phyloP scores from a whole-genome alignment of 129 eudicot genomes.

The Lactuca sativa region DNA sequence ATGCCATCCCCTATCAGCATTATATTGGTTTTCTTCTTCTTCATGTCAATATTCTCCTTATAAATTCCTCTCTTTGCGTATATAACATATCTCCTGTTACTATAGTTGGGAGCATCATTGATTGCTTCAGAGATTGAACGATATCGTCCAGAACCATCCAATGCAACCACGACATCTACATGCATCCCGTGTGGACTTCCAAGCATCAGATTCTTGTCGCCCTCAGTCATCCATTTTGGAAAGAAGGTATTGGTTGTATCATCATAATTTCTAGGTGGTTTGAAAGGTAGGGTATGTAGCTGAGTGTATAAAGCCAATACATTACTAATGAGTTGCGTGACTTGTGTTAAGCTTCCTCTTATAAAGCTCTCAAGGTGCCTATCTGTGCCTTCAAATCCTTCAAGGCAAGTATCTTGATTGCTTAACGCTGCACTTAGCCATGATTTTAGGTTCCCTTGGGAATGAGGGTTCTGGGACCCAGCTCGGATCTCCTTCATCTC shows the following conservation, averaged over 20 bases:
- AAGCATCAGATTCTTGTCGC: conserved; percentile 58
- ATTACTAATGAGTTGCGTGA: conserved; percentile 73
- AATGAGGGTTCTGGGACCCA: conserved; percentile 41
- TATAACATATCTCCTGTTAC: conserved; percentile 72
- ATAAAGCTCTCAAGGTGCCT: conserved; percentile 54
- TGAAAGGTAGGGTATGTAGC: conserved; percentile 60
- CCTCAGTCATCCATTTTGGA: conserved; percentile 79
- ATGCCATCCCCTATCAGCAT: conserved; percentile 95
- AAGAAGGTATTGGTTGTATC: conserved; percentile 34
- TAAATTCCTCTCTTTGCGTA: conserved; percentile 79
- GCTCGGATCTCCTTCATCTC: conserved; percentile 66
- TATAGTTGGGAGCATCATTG: conserved; percentile 60
- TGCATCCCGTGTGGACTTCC: conserved; percentile 54
- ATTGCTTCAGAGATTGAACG: conserved; percentile 71
- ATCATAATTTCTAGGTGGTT: conserved; percentile 44
- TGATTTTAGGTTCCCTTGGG: conserved; percentile 65
- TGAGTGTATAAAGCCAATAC: conserved; percentile 62
- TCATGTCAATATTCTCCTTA: conserved; percentile 78
- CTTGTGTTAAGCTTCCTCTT: conserved; percentile 73
- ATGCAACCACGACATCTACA: conserved; percentile 62
- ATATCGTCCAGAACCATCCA: conserved; percentile 73
- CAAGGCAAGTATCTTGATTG: conserved; percentile 97
- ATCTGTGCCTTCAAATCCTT: conserved; percentile 90
- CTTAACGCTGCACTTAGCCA: conserved; percentile 96
- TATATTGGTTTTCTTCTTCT: conserved; percentile 90